Evolutionary conservation across 2,329 filamentous ascomycete species (phyloP), one percentile per base, ranked within the genome.

Genomic region (Colletotrichum shisoi): DNA sequence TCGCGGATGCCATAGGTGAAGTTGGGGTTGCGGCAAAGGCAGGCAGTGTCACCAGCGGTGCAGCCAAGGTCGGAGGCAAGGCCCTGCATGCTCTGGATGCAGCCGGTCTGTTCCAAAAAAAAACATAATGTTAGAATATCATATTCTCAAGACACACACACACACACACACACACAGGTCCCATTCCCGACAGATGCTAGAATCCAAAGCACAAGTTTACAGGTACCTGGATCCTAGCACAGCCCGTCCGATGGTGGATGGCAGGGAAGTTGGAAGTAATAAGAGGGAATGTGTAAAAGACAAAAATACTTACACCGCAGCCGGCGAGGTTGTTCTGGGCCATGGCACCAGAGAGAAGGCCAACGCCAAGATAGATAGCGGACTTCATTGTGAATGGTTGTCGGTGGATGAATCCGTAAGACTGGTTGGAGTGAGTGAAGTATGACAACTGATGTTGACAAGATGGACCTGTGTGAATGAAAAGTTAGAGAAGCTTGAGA

Each of bases 1-100:
- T 86, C 84, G 65, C 79, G 82, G 67, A 85, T 74, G 59, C 83
- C 84, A 70, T 80, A 84, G 64, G 76, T 71, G 75, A 84, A 85
- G 77, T 83, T 72, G 51, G 69, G 46, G 70, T 82, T 81, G 64
- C 73, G 71, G 78, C 84, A 86, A 15, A 85, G 78, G 75, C 84
- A 85, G 56, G 72, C 71, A 48, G 78, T 42, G 68, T 84, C 82
- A 46, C 72, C 73, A 62, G 72, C 67, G 3, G 46, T 53, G 77
- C 85, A 88, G 67, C 80, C 79, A 42, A 87, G 80, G 59, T 79
- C 74, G n/a, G 72, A 70, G 54, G 74, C 72, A 49, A 82, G 70
- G 54, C 73, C 71, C 58, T 82, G 70, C 84, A 88, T 86, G 78
- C 31, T 45, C 44, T 56, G 31, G 19, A 68, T 53, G 31, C 66